Percentiles rank a stretch among this genome's conserved stretches.
phyloP scores from a whole-genome alignment of 2,329 filamentous ascomycete genomes.

The Penicillium oxalicum region DNA sequence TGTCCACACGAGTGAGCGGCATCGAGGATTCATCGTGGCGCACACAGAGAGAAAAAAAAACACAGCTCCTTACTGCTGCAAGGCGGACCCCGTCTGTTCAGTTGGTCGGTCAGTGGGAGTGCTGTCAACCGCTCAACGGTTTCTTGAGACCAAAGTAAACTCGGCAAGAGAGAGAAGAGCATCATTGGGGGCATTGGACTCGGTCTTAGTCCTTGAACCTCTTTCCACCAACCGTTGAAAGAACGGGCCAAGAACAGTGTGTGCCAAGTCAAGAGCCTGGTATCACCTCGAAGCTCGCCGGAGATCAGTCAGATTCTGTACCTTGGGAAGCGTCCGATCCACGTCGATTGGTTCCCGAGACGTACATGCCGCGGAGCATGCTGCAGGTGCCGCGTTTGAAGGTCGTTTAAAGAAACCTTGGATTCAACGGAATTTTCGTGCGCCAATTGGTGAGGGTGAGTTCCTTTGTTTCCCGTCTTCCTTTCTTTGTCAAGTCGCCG shows the following conservation, averaged over 20 bases:
- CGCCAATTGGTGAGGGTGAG: conserved; percentile 27
- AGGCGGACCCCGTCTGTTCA: background rate
- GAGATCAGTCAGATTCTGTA: conserved; percentile 2
- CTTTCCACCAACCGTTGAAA: background rate
- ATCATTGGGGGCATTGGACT: no score
- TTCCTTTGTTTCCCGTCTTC: conserved; percentile 12
- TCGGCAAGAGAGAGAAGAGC: no score
- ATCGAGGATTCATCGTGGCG: background rate
- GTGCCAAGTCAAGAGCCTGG: background rate
- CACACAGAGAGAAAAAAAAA: background rate
- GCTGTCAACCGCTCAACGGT: no score
- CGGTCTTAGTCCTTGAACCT: no score
- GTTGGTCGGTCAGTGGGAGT: no score
- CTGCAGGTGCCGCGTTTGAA: conserved; percentile 22
- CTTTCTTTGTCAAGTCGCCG: conserved; percentile 10
- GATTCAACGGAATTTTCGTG: conserved; percentile 18
- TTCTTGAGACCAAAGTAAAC: no score
- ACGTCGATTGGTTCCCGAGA: conserved; percentile 5
- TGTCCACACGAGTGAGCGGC: background rate
- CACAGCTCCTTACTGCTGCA: background rate
- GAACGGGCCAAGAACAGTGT: background rate
- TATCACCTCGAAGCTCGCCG: no score
- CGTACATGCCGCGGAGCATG: conserved; percentile 27
- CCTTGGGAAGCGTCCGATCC: background rate
- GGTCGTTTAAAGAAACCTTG: conserved; percentile 12